A percentile compares a stretch with the other conserved stretches of the same genome.
phyloP scores from a whole-genome alignment of 2,329 filamentous ascomycete species.

The Paradendryphiella salina region DNA sequence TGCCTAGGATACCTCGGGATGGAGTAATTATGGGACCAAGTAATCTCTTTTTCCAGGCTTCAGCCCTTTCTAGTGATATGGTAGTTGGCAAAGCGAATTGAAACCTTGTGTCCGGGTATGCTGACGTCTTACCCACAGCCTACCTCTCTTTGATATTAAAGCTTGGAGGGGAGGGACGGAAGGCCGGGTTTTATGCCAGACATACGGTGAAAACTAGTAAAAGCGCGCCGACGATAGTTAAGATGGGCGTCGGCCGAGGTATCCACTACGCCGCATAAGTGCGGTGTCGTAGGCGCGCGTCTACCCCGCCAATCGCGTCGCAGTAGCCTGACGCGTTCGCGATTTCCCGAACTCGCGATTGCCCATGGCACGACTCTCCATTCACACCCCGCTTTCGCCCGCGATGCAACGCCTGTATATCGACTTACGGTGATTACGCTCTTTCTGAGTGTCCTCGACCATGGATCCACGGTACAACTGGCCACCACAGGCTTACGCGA shows the following conservation, averaged over 20 bases:
- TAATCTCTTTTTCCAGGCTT: neutral
- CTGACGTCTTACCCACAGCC: neutral
- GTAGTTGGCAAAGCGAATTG: neutral
- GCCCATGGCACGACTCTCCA: slow-evolving; percentile 8
- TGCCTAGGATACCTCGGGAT: neutral
- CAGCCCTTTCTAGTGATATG: neutral
- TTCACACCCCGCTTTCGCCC: slow-evolving; percentile 18
- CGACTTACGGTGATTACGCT: slow-evolving; percentile 21
- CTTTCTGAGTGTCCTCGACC: neutral
- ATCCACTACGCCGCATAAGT: slow-evolving; percentile 4
- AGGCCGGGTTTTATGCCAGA: neutral
- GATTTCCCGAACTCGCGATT: slow-evolving; percentile 19
- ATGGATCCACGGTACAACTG: slow-evolving; percentile 46
- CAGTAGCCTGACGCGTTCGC: slow-evolving; percentile 12
- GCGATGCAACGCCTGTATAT: slow-evolving; percentile 23
- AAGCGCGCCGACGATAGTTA: neutral
- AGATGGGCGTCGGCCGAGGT: slow-evolving; percentile 18
- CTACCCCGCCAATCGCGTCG: slow-evolving; percentile 17
- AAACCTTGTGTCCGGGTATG: too few species aligned
- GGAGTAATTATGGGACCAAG: neutral
- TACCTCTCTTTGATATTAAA: neutral
- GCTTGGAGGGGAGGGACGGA: neutral
- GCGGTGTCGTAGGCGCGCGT: slow-evolving; percentile 18
- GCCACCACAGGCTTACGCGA: slow-evolving; percentile 36
- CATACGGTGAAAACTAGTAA: neutral